Base-by-base conservation (phyloP, 139 green algal species). In the Gonium pectorale region DNA sequence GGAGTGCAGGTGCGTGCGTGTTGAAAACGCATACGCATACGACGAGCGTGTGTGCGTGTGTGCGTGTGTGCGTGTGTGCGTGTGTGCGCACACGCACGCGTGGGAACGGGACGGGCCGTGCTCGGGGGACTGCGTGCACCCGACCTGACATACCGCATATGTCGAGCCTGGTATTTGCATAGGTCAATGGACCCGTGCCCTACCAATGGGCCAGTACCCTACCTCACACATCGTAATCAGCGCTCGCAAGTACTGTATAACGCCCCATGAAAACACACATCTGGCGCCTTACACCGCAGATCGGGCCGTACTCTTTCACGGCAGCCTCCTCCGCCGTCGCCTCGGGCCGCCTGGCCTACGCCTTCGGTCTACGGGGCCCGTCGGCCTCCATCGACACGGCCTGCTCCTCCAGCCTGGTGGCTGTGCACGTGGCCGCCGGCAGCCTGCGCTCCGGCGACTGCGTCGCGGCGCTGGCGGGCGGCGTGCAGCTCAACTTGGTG, bases 361-460 rank as follows among this genome's bases (percentile, higher is more conserved):
- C 92, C 7, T 93, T 94, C 44, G 91, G 91, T 33, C 71, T 96
- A 29, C 85, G 78, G 9, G 94, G 94, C 6, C 89, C 94, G 22
- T 92, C 87, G 0, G 87, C 93, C 49, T 93, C 87, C 69, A 85
- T 97, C 60, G 92, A 97, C 89, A 97, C 94, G 26, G 94, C 79
- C 54, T 97, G 94, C 87, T 96, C 93, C 0, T 94, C 91, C n/a
- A 95, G 92, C 5, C 79, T 98, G 33, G 94, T 97, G 41, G 94
- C 93, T 9, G 33, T 94, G 1, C 94, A 97, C 84, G 49, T 96
- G 31, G 94, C 89, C 8, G 72, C 71, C 0, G 67, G 60, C 11
- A 81, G 67, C 49, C 66, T 96, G 68, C 66, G 44, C 38, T 33
- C 37, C 35, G 88, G 90, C 33, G 80, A 83, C 29, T 59, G 74